Percentiles rank a stretch among this genome's conserved stretches.
phyloP scores from a whole-genome alignment of 371 early-diverging fungal genomes.

The Conidiobolus incongruus region DNA sequence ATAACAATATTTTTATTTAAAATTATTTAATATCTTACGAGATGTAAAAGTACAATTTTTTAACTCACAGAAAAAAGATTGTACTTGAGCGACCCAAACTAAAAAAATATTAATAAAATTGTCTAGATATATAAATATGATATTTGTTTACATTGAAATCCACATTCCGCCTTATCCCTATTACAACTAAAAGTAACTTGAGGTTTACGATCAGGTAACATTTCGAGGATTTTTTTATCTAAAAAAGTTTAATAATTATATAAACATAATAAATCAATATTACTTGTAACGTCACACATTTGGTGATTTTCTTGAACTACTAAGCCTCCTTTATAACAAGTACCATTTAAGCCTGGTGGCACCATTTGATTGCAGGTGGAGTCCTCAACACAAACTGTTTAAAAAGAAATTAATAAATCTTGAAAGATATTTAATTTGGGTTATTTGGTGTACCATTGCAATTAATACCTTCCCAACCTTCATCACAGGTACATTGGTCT shows the following conservation, averaged over 20 bases:
- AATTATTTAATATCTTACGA: conserved; percentile 41
- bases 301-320: conserved; percentile 57
- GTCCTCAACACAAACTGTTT: conserved; percentile 47
- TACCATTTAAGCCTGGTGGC: conserved; percentile 44
- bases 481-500: conserved; percentile 42
- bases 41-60: too few species aligned
- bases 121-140: neutral
- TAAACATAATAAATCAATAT: conserved; percentile 6
- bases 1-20: too few species aligned
- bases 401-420: neutral
- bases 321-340: conserved; percentile 59
- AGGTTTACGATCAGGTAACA: conserved; percentile 30
- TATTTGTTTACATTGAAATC: conserved; percentile 31
- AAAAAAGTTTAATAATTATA: neutral
- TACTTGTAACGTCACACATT: conserved; percentile 78
- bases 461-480: conserved; percentile 80
- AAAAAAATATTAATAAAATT: neutral
- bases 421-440: neutral
- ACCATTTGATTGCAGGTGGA: conserved; percentile 48
- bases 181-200: conserved; percentile 47
- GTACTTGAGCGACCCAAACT: conserved; percentile 55
- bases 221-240: conserved; percentile 34
- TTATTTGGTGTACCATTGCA: conserved; percentile 43
- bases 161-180: conserved; percentile 21
- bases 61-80: conserved; percentile 65